Conservation (phyloP, 345 rosid genomes). For the Corchorus capsularis region DNA sequence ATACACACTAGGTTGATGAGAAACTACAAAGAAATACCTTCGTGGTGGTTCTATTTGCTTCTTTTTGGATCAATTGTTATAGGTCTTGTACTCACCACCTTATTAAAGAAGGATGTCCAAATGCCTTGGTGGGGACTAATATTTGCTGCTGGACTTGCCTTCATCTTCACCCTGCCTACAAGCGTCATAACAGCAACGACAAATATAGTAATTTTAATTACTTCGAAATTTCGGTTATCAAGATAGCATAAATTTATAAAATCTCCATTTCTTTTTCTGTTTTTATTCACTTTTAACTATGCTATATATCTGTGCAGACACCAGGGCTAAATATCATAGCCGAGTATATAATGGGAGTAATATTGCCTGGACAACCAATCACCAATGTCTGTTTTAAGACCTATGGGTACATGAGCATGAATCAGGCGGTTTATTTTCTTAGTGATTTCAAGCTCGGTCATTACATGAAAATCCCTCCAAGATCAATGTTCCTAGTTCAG, state of each 20-base stretch:
- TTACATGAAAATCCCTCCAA: conserved; percentile 47
- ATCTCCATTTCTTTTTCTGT: background rate
- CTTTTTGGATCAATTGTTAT: conserved; percentile 28
- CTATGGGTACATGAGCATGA: conserved; percentile 45
- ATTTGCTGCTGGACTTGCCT: conserved; percentile 46
- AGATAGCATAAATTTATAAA: background rate
- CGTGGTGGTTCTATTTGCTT: conserved; percentile 49
- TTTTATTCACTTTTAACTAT: background rate
- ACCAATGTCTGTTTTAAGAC: conserved; percentile 45
- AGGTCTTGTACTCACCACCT: conserved; percentile 37
- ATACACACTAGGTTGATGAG: conserved; percentile 47
- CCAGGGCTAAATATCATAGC: conserved; percentile 44
- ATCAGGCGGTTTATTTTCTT: conserved; percentile 40
- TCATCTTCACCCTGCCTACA: conserved; percentile 48
- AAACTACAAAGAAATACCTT: conserved; percentile 42
- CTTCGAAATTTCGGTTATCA: background rate
- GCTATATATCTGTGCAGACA: conserved; percentile 22
- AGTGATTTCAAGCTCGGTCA: conserved; percentile 44
- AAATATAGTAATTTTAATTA: conserved; percentile 38
- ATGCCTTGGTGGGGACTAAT: conserved; percentile 57
- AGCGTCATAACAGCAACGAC: conserved; percentile 52
- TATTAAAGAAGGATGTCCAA: conserved; percentile 40
- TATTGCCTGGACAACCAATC: conserved; percentile 38
- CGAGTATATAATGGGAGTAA: conserved; percentile 37
- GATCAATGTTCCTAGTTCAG: conserved; percentile 48